These are phyloP conservation scores for Solanum ossicruentum DNA, from an alignment of 257 asterid genomes.

Conservation along the genomic window DNA sequence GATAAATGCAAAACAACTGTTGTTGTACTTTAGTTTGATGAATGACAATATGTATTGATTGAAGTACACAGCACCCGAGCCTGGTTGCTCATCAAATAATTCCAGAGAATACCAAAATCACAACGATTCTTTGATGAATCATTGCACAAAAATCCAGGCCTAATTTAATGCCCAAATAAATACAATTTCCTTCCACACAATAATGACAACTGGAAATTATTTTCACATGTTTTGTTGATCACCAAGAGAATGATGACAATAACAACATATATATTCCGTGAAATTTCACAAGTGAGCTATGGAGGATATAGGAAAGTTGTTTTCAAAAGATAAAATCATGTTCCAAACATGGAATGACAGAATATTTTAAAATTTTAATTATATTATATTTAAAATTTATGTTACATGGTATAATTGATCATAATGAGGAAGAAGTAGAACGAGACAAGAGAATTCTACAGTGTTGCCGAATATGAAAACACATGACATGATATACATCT, in stretches of 20 bases:
- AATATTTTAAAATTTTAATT: too few species aligned
- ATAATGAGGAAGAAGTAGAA: neutral
- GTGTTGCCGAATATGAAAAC: neutral
- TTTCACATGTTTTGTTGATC: neutral
- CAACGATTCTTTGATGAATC: neutral
- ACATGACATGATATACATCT: neutral
- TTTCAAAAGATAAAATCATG: too few species aligned
- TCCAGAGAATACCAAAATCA: neutral
- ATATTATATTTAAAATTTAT: too few species aligned
- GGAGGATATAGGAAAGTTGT: too few species aligned
- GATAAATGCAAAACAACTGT: neutral
- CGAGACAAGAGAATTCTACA: neutral
- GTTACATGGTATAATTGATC: neutral
- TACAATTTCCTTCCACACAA: neutral
- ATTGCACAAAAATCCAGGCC: neutral
- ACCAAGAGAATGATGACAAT: neutral
- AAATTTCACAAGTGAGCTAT: too few species aligned
- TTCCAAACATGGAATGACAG: too few species aligned
- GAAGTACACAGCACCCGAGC: neutral
- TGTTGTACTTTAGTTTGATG: neutral
- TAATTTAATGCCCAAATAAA: neutral
- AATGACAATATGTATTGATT: neutral
- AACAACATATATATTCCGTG: too few species aligned
- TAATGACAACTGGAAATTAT: neutral
- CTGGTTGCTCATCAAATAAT: neutral